These are phyloP conservation scores for Bruguiera sexangula DNA, from an alignment of 345 rosid species.

Conservation along the genomic window DNA sequence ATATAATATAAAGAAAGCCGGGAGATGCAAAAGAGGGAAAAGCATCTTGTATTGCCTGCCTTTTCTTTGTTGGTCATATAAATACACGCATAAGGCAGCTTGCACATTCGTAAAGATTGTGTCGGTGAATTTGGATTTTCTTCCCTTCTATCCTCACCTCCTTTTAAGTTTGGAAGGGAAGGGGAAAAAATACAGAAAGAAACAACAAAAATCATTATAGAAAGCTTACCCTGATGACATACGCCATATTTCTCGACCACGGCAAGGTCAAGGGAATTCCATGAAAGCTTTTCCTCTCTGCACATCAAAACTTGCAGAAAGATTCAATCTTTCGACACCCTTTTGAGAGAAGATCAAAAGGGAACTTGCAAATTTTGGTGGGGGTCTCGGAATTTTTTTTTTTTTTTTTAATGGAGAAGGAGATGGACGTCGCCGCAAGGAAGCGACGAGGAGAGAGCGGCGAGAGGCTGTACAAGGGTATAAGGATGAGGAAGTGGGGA, in stretches of 20 bases:
- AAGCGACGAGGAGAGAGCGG: conserved; percentile 21
- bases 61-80: too few relatives aligned
- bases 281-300: conserved; percentile 13
- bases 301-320: not conserved
- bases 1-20: too few relatives aligned
- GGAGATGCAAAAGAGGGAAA: too few relatives aligned
- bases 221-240: conserved; percentile 32
- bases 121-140: conserved; percentile 84
- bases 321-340: not conserved
- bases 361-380: not conserved
- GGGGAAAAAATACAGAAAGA: not conserved
- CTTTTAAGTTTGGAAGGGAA: too few relatives aligned
- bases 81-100: not conserved
- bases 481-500: conserved; percentile 99
- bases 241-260: not conserved
- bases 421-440: conserved; percentile 30
- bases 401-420: conserved; percentile 1
- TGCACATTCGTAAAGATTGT: conserved; percentile 30
- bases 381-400: not conserved
- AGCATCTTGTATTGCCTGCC: too few relatives aligned
- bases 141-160: conserved; percentile 7
- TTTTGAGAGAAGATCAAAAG: not conserved
- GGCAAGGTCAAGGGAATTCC: not conserved
- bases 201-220: conserved; percentile 20
- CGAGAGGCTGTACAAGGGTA: conserved; percentile 77